Evolutionary conservation across 2,329 filamentous ascomycete species (phyloP).

Genomic region (Neurospora sp.): DNA sequence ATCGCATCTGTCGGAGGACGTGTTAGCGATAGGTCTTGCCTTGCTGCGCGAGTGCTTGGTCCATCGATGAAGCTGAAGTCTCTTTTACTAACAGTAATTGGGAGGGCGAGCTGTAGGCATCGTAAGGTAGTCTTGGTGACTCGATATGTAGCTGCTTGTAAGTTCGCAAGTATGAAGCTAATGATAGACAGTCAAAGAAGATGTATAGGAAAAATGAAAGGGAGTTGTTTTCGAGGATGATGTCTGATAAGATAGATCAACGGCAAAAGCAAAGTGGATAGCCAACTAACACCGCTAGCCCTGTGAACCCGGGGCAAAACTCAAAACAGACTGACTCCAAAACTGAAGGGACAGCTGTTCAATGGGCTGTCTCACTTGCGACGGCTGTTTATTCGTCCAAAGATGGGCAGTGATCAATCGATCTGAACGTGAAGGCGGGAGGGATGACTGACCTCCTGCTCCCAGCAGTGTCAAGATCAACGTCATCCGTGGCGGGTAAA

Average conservation of each 20-base stretch:
- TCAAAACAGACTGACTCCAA: background rate
- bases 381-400: background rate
- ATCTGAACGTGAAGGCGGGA: background rate
- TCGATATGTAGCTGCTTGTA: background rate
- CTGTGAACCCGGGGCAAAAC: background rate
- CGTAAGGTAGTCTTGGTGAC: conserved; percentile 24
- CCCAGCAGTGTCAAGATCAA: conserved; percentile 18
- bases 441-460: background rate
- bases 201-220: background rate
- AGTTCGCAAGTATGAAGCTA: background rate
- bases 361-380: background rate
- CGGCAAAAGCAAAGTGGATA: background rate
- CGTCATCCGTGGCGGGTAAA: conserved; percentile 33
- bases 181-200: background rate
- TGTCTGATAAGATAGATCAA: background rate
- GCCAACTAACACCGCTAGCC: background rate
- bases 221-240: background rate
- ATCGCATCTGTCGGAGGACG: conserved; percentile 51
- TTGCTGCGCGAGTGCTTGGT: background rate
- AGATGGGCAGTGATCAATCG: background rate
- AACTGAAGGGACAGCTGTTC: background rate
- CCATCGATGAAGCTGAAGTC: background rate
- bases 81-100: conserved; percentile 44
- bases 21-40: background rate
- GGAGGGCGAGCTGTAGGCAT: conserved; percentile 33